Evolutionary conservation across 495 filamentous ascomycete species (phyloP).

Genomic region (Opeltia flavorubescens): DNA sequence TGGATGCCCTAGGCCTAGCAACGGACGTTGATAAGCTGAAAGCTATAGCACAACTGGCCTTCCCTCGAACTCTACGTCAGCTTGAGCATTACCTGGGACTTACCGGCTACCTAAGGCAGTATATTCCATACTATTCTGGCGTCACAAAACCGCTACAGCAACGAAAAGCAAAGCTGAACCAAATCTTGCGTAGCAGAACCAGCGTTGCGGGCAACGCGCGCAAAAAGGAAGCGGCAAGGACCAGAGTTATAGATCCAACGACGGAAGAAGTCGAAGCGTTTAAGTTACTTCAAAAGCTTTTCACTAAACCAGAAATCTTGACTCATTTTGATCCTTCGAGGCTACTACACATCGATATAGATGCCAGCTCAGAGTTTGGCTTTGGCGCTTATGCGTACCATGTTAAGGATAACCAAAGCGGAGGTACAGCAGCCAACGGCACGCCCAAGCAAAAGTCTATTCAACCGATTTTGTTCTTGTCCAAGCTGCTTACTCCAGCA

Average conservation of each 20-base stretch:
- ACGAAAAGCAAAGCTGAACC: not conserved
- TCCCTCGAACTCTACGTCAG: not conserved
- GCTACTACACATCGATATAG: no score
- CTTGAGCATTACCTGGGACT: conserved; percentile 9
- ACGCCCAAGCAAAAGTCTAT: not conserved
- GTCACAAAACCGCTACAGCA: not conserved
- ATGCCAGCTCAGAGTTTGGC: conserved; percentile 3
- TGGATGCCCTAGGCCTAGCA: conserved; percentile 3
- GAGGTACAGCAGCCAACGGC: not conserved
- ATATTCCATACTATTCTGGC: conserved; percentile 4
- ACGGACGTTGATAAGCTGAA: not conserved
- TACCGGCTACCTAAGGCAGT: conserved; percentile 3
- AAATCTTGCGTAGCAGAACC: not conserved
- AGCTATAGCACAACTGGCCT: not conserved
- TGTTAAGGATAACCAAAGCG: no score
- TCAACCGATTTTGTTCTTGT: not conserved
- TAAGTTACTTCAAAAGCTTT: not conserved
- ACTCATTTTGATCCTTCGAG: not conserved
- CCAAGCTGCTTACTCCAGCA: not conserved
- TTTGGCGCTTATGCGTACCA: conserved; percentile 2
- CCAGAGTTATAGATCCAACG: not conserved
- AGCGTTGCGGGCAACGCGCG: not conserved
- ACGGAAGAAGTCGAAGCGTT: not conserved
- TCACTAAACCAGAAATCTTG: not conserved
- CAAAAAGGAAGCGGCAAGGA: not conserved